Evolutionary conservation across 495 filamentous ascomycete genomes (phyloP).

Genomic region (Elasticomyces elasticus): DNA sequence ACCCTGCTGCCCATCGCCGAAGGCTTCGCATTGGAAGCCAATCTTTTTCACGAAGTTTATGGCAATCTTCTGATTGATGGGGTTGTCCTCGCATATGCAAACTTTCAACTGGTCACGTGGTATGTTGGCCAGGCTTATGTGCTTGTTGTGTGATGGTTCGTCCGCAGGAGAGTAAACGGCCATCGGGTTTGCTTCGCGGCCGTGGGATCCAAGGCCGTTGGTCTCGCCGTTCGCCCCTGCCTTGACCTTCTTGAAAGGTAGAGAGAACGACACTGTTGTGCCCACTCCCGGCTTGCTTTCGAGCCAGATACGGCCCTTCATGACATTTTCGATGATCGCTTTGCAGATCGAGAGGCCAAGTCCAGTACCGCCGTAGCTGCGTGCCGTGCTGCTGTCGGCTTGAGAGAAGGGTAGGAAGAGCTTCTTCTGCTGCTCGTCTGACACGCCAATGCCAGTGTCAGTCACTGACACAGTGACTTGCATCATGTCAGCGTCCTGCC

Average conservation of each 20-base stretch:
- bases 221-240: constrained; percentile 33
- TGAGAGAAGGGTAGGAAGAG: constrained; percentile 88
- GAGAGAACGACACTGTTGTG: constrained; percentile 76
- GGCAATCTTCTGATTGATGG: constrained; percentile 85
- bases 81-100: constrained; percentile 87
- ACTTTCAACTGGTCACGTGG: constrained; percentile 69
- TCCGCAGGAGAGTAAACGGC: constrained; percentile 45
- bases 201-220: neutral
- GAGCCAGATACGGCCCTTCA: constrained; percentile 72
- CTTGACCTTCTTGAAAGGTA: constrained; percentile 73
- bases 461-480: constrained; percentile 74
- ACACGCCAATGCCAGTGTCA: constrained; percentile 86
- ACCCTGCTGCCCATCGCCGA: constrained; percentile 73
- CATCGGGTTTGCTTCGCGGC: constrained; percentile 36
- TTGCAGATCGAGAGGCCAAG: constrained; percentile 91
- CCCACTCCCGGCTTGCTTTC: constrained; percentile 66
- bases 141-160: neutral
- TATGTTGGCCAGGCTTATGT: constrained; percentile 52
- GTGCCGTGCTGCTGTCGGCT: constrained; percentile 74
- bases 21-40: constrained; percentile 72
- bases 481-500: constrained; percentile 58
- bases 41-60: constrained; percentile 79
- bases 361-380: constrained; percentile 83
- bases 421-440: constrained; percentile 65
- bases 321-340: constrained; percentile 83